phyloP scores from a whole-genome alignment of 257 asterid genomes.

The Solanum lycopersicoides region DNA sequence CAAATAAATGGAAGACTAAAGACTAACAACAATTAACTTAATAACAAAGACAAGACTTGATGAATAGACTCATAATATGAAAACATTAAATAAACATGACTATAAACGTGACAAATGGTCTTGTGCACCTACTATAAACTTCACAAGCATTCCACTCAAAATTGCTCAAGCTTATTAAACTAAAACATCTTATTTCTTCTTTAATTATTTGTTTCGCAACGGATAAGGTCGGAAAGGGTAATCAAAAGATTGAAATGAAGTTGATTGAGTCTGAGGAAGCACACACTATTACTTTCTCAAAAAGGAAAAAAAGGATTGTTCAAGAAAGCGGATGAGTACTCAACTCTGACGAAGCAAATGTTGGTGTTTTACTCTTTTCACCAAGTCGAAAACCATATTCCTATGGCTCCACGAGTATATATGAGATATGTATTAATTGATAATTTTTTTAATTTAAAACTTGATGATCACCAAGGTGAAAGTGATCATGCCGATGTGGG shows the following conservation, averaged over 20 bases:
- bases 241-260: background rate
- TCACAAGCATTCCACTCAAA: background rate
- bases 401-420: background rate
- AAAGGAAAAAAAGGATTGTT: background rate
- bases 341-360: background rate
- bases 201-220: background rate
- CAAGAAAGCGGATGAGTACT: background rate
- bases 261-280: background rate
- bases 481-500: background rate
- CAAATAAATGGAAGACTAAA: too few relatives aligned
- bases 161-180: background rate
- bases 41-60: too few relatives aligned
- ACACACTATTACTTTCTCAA: background rate
- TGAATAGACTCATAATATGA: background rate
- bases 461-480: background rate
- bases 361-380: background rate
- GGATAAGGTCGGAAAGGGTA: background rate
- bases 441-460: background rate
- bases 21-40: too few relatives aligned
- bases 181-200: background rate
- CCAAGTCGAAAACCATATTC: background rate
- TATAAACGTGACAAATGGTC: background rate
- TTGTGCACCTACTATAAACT: background rate
- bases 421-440: background rate
- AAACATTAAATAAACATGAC: background rate